phyloP scores from a whole-genome alignment of 2,329 filamentous ascomycete species.

The Myriosclerotinia curreyana region DNA sequence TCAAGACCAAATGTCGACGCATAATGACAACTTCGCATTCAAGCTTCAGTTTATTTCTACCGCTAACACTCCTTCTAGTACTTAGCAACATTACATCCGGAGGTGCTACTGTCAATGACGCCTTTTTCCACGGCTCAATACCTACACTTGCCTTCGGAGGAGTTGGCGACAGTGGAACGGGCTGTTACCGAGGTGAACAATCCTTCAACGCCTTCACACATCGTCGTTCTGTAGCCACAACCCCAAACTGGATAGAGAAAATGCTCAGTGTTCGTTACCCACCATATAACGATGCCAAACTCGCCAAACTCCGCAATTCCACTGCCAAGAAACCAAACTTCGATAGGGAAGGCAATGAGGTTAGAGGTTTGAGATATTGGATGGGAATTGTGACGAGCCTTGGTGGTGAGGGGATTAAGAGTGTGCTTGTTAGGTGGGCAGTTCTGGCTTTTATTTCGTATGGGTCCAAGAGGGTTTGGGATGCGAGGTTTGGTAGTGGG shows the following conservation, averaged over 20 bases:
- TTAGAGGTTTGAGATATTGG: constrained; percentile 55
- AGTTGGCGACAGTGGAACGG: constrained; percentile 74
- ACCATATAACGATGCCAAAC: constrained; percentile 50
- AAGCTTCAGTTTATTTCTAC: neutral
- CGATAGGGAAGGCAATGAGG: constrained; percentile 55
- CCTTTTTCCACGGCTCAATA: constrained; percentile 68
- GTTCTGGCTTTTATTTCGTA: constrained; percentile 18
- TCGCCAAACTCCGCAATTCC: constrained; percentile 47
- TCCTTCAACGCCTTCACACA: constrained; percentile 68
- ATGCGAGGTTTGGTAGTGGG: constrained; percentile 8
- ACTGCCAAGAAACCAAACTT: constrained; percentile 54
- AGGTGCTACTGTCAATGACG: constrained; percentile 63
- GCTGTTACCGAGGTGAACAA: constrained; percentile 74
- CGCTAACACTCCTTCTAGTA: constrained; percentile 44
- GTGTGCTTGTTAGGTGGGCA: constrained; percentile 20
- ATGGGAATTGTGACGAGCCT: constrained; percentile 49
- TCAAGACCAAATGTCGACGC: neutral
- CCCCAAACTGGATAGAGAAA: constrained; percentile 64
- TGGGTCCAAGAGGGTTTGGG: constrained; percentile 19
- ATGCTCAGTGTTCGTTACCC: constrained; percentile 67
- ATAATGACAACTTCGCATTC: neutral
- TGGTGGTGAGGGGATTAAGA: constrained; percentile 46
- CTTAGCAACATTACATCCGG: constrained; percentile 63
- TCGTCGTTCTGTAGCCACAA: constrained; percentile 55
- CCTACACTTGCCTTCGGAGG: constrained; percentile 77